Base-by-base conservation (phyloP, 1,284 basidiomycete species). In the Irpex sp. region DNA sequence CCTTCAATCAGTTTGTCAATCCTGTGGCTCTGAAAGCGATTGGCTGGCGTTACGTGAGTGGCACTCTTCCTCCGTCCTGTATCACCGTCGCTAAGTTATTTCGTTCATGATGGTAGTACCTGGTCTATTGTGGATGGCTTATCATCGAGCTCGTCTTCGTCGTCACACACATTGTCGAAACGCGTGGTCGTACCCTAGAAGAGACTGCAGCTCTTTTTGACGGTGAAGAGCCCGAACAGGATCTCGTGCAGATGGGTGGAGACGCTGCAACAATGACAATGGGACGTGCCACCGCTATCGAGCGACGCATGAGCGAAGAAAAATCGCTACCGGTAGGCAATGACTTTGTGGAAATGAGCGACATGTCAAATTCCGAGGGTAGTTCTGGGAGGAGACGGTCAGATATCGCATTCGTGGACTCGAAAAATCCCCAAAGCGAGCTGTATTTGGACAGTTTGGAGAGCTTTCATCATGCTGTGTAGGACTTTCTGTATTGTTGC, bases 1-100 rank as follows among this genome's bases (percentile, higher is more conserved):
- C 83, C 0, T 87, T 90, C 78, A 92, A 90, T 70, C 86, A 89
- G 70, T 90, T 88, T 66, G 82, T 89, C 54, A 91, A 91, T 71
- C 88, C 89, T 3, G 83, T 87, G 77, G 88, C 88, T 1, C 77
- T 92, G 35, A 77, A 80, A n/a, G 79, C 80, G 1, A 82, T 91
- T 15, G 81, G 80, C 21, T 91, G 88, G 88, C 83, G 81, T 78
- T 91, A 90, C 66, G 79, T 81, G 63, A 59, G 76, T 70, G 60
- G 26, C 15, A 60, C 17, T 62, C 62, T 4, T 11, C 11, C n/a
- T 54, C 56, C 9, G 31, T 33, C 31, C 31, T 33, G 5, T 33
- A 33, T 33, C 31, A 33, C 31, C 31, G 31, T 33, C 31, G 31
- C 31, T 15, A 46, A 17, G 6, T 15, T 17, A 9, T 17, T 13